Conservation (phyloP, 768 basidiomycete species). For the Leccinum rimulosum region DNA sequence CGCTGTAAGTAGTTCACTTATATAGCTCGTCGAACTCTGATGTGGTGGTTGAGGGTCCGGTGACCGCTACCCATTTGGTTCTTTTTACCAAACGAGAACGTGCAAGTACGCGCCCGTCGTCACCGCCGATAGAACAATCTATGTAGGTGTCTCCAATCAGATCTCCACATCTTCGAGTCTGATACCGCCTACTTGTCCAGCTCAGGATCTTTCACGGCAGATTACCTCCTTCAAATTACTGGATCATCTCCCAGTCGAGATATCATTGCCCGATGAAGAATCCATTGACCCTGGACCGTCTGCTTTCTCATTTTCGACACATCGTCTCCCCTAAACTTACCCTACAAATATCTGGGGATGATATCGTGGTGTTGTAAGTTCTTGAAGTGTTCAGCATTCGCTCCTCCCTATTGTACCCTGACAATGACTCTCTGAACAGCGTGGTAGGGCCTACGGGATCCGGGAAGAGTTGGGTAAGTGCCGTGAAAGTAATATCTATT, state of each 20-base stretch:
- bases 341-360: slow-evolving; percentile 8
- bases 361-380: slow-evolving; percentile 23
- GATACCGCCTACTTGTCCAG: not conserved
- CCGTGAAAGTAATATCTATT: not conserved
- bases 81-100: not conserved
- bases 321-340: not conserved
- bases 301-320: not conserved
- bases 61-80: not conserved
- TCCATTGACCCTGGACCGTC: not conserved
- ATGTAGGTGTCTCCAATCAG: not conserved
- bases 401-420: not conserved
- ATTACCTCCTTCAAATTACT: not conserved
- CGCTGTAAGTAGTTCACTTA: too few relatives aligned
- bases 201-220: not conserved
- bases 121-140: not conserved
- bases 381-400: not conserved
- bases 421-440: slow-evolving; percentile 1
- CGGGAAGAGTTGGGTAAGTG: slow-evolving; percentile 22
- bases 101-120: too few relatives aligned
- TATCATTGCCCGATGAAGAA: not conserved
- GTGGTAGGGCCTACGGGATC: slow-evolving; percentile 20
- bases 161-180: not conserved
- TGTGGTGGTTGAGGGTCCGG: not conserved
- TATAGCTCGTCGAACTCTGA: too few relatives aligned
- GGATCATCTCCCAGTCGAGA: not conserved